phyloP scores from a whole-genome alignment of 1,139 yeast species.

The Candida neerlandica region DNA sequence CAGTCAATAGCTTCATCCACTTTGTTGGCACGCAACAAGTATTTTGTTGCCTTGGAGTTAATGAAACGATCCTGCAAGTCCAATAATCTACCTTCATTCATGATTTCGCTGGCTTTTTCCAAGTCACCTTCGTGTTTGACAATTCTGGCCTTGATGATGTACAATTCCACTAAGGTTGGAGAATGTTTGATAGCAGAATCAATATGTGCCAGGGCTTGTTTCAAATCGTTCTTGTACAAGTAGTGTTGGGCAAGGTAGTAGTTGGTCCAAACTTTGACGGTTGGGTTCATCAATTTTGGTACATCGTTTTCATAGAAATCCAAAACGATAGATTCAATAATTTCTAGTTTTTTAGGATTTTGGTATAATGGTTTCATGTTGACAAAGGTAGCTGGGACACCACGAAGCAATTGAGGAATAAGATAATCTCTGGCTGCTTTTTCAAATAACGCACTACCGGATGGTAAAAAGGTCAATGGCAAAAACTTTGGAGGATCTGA shows the following conservation, averaged over 20 bases:
- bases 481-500: slow-evolving; percentile 79
- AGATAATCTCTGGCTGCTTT: slow-evolving; percentile 55
- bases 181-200: slow-evolving; percentile 71
- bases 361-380: slow-evolving; percentile 80
- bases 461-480: slow-evolving; percentile 74
- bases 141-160: slow-evolving; percentile 78
- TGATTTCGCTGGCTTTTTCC: slow-evolving; percentile 60
- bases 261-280: slow-evolving; percentile 70
- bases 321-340: slow-evolving; percentile 57
- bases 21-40: slow-evolving; percentile 76
- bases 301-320: slow-evolving; percentile 43
- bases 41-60: slow-evolving; percentile 86
- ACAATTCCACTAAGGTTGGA: slow-evolving; percentile 82
- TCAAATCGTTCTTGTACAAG: slow-evolving; percentile 55
- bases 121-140: slow-evolving; percentile 69
- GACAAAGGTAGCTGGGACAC: slow-evolving; percentile 90
- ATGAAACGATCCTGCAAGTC: slow-evolving; percentile 92
- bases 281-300: slow-evolving; percentile 42
- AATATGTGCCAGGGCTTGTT: slow-evolving; percentile 55
- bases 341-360: slow-evolving; percentile 45
- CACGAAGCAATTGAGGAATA: slow-evolving; percentile 63
- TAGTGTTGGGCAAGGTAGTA: slow-evolving; percentile 84
- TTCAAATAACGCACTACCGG: slow-evolving; percentile 48
- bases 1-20: slow-evolving; percentile 75
- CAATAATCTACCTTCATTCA: slow-evolving; percentile 72